Evolutionary conservation across 2,329 filamentous ascomycete species (phyloP), one percentile per base, ranked within the genome.

Genomic region (Penicillium oxalicum): DNA sequence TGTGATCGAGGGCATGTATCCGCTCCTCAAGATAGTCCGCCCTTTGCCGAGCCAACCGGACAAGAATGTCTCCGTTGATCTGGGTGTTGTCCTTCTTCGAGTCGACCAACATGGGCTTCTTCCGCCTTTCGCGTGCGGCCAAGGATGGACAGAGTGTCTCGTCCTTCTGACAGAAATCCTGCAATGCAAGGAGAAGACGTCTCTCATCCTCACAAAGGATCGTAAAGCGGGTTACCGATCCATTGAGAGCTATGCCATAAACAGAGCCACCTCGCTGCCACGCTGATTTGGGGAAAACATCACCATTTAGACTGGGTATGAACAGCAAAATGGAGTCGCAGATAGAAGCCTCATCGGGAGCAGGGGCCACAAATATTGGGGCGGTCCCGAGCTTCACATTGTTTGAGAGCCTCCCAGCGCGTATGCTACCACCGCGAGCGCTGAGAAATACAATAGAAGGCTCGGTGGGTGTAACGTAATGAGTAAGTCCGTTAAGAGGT

Each of bases 121-220:
- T 53, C 49, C 57, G 60, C 45, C 58, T 59, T 39, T 51, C 61
- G 29, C 61, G 54, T 46, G 64, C 66, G 26, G 67, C 65, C 2
- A 66, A 66, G 51, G 79, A 80, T 3, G 79, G 77, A 49, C 75
- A 81, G 9, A 82, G 66, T 3, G 62, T 55, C 5, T 65, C 60
- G 26, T 75, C 77, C 26, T 68, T 65, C 40, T 76, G 65, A 27
- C 80, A 82, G 41, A 94, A 64, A 50, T 86, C 84, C 61, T 94
- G 84, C 1, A 96, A 63, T 53, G 91, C 82, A 49, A 78, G 77
- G 4, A 97, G 74, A 4, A 95, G 73, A 5, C 77, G 76, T 80
- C 85, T 87, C 6, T 84, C 77, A 2, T 78, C 68, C 13, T 77
- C 60, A 8, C 76, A 72, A 0, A 97, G 70, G 11, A 91, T 70